phyloP scores from a whole-genome alignment of 1,284 basidiomycete species.

The Ceratobasidium sp. region DNA sequence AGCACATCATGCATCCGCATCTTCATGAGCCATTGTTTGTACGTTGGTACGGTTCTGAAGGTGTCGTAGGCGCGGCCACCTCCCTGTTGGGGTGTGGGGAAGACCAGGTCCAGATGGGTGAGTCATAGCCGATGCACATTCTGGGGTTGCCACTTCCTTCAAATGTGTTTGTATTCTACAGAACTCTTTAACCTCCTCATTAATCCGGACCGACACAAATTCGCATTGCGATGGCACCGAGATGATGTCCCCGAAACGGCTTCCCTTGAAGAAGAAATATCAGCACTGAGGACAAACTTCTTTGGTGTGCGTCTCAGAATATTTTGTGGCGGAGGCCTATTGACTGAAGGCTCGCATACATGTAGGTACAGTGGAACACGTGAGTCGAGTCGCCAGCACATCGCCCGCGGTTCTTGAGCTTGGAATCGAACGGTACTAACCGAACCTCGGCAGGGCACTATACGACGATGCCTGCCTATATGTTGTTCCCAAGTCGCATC shows the following conservation, averaged over 20 bases:
- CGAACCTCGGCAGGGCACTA: slow-evolving; percentile 59
- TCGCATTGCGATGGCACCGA: slow-evolving; percentile 82
- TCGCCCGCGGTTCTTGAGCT: neutral
- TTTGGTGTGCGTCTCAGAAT: slow-evolving; percentile 61
- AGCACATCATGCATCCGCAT: slow-evolving; percentile 80
- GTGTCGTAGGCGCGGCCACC: slow-evolving; percentile 58
- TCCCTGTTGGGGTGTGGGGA: slow-evolving; percentile 64
- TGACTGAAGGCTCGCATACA: neutral
- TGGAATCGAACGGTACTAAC: neutral
- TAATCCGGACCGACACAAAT: slow-evolving; percentile 70
- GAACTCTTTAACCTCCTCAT: slow-evolving; percentile 83
- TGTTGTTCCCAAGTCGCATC: slow-evolving; percentile 76
- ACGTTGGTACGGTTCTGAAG: slow-evolving; percentile 70
- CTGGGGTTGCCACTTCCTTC: neutral
- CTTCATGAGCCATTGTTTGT: slow-evolving; percentile 66
- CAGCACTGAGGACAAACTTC: slow-evolving; percentile 66
- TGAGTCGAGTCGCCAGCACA: slow-evolving; percentile 49
- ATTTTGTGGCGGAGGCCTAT: neutral
- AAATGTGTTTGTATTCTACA: slow-evolving; percentile 46
- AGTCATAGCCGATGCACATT: slow-evolving; percentile 44
- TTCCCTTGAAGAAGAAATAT: slow-evolving; percentile 66
- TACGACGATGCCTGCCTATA: slow-evolving; percentile 77
- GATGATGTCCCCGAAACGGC: slow-evolving; percentile 76
- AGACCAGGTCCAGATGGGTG: slow-evolving; percentile 72
- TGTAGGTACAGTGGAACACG: slow-evolving; percentile 84